Evolutionary conservation across 176 grass and related monocot genomes (phyloP).

Genomic region (Rhynchospora breviuscula): DNA sequence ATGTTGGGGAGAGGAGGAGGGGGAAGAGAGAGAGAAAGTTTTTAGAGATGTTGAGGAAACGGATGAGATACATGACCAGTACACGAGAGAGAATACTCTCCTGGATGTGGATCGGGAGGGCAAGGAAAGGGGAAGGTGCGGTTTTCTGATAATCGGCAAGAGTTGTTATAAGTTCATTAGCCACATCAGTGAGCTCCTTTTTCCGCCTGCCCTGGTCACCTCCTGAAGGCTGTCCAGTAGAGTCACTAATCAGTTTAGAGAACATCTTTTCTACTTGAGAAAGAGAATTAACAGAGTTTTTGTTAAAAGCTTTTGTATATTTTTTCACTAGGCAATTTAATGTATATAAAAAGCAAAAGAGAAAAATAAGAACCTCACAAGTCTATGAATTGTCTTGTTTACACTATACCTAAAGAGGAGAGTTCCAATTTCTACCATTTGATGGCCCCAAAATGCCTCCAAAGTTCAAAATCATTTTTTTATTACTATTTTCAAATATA

Average conservation of each 20-base stretch:
- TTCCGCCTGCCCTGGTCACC: conserved; percentile 78
- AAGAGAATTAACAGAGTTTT: background rate
- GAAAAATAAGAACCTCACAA: background rate
- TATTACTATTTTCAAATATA: too few species aligned
- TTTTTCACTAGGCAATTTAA: background rate
- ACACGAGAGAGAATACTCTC: too few species aligned
- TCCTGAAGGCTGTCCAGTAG: conserved; percentile 61
- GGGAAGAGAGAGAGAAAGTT: too few species aligned
- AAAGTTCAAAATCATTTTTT: too few species aligned
- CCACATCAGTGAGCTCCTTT: conserved; percentile 81
- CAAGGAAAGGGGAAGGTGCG: too few species aligned
- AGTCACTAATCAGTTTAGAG: conserved; percentile 91
- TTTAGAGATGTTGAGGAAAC: too few species aligned
- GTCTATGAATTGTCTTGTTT: background rate
- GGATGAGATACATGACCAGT: too few species aligned
- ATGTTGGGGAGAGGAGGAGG: too few species aligned
- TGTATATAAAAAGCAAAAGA: background rate
- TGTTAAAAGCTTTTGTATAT: conserved; percentile 6
- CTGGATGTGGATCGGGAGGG: too few species aligned
- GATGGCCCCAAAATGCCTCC: too few species aligned
- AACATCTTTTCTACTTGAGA: conserved; percentile 90
- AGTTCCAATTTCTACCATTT: background rate
- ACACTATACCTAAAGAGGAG: background rate
- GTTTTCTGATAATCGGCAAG: conserved; percentile 48
- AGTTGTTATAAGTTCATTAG: conserved; percentile 84